A percentile compares a stretch with the other conserved stretches of the same genome.
Evolutionary conservation across 176 grass and related monocot species (phyloP).

Genomic region (Poa annua): DNA sequence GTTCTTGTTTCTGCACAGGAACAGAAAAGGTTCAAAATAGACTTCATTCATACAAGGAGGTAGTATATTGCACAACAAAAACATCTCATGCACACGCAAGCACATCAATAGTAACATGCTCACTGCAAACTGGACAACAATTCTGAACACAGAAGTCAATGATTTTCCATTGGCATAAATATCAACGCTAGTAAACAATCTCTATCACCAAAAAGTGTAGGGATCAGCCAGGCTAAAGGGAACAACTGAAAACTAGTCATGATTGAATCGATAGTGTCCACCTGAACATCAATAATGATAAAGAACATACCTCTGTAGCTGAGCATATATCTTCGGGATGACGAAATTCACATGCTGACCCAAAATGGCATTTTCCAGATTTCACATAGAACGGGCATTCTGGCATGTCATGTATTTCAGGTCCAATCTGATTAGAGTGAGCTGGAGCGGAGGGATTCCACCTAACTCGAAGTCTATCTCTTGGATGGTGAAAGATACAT

Average conservation of each 20-base stretch:
- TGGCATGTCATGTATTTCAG: constrained; percentile 18
- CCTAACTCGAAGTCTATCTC: constrained; percentile 43
- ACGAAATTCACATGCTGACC: constrained; percentile 47
- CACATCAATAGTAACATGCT: background rate
- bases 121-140: constrained; percentile 11
- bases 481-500: constrained; percentile 59
- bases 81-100: background rate
- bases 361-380: constrained; percentile 50
- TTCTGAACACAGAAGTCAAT: background rate
- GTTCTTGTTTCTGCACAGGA: constrained; percentile 31
- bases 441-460: constrained; percentile 28
- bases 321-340: constrained; percentile 29
- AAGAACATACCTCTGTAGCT: constrained; percentile 42
- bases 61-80: background rate
- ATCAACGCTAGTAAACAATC: constrained; percentile 9
- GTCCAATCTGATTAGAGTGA: constrained; percentile 3
- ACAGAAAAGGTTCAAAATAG: background rate
- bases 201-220: background rate
- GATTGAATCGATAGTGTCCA: constrained; percentile 3
- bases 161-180: constrained; percentile 19
- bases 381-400: constrained; percentile 50
- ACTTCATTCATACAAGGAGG: background rate
- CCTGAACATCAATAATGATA: background rate
- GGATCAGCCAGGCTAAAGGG: background rate
- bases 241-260: constrained; percentile 9